Conservation (phyloP, 176 grass and related monocot species). For the Oryza meyeriana region DNA sequence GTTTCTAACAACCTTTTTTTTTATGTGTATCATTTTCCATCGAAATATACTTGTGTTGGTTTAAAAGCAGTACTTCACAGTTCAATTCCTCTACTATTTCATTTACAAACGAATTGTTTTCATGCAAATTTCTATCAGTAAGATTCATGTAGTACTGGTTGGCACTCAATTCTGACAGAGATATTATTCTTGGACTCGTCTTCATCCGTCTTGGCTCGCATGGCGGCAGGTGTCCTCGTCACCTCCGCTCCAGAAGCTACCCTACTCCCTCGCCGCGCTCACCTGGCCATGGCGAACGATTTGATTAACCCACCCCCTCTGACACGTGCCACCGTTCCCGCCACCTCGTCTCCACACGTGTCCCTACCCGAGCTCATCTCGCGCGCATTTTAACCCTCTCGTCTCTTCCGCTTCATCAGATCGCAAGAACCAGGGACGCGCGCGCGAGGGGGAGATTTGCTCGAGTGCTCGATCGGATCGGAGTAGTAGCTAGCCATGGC, state of each 20-base stretch:
- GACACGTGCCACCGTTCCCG: constrained; percentile 35
- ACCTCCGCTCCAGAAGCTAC: constrained; percentile 35
- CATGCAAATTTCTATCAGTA: too few species aligned
- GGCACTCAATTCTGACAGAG: too few species aligned
- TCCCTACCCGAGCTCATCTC: constrained; percentile 23
- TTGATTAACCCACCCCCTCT: neutral
- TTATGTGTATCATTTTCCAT: too few species aligned
- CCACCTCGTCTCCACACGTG: constrained; percentile 42
- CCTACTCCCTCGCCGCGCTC: neutral
- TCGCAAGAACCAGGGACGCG: neutral
- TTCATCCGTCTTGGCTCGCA: neutral
- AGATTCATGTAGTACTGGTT: too few species aligned
- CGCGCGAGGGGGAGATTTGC: neutral
- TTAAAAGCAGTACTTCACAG: too few species aligned
- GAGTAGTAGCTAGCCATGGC: constrained; percentile 14
- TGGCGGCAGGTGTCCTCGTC: neutral
- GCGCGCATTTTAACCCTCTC: constrained; percentile 24
- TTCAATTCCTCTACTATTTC: too few species aligned
- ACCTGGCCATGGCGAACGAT: constrained; percentile 8
- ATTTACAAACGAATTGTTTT: too few species aligned
- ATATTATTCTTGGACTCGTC: neutral
- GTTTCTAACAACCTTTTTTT: too few species aligned
- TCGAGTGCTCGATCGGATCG: neutral
- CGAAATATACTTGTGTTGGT: too few species aligned
- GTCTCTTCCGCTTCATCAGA: neutral